Conservation (phyloP, 2,329 filamentous ascomycete species). For the Diaporthe velutina region DNA sequence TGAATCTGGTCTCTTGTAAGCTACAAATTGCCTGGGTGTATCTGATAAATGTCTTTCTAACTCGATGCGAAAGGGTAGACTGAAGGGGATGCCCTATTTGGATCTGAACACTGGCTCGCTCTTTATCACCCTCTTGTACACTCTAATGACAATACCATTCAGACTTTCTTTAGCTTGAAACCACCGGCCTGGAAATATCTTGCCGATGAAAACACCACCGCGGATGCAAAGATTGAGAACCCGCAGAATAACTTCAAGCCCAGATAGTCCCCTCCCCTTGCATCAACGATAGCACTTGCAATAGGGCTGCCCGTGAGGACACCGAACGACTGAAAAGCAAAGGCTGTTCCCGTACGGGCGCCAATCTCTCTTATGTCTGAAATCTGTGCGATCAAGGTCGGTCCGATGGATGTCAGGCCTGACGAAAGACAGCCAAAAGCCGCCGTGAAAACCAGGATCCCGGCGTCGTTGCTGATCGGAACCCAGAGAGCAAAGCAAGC, state of each 20-base stretch:
- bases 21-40: neutral
- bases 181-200: neutral
- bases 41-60: neutral
- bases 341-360: slow-evolving; percentile 74
- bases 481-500: slow-evolving; percentile 63
- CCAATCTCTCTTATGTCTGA: slow-evolving; percentile 79
- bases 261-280: neutral
- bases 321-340: slow-evolving; percentile 72
- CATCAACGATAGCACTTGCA: slow-evolving; percentile 69
- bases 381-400: slow-evolving; percentile 77
- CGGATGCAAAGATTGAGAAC: slow-evolving; percentile 6
- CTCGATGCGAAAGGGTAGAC: no score
- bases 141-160: neutral
- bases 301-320: slow-evolving; percentile 77
- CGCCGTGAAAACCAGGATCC: slow-evolving; percentile 74
- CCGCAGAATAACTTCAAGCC: slow-evolving; percentile 21
- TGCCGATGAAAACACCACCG: neutral
- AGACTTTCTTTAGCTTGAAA: neutral
- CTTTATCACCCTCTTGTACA: neutral
- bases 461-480: slow-evolving; percentile 62
- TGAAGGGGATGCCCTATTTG: neutral
- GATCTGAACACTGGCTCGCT: neutral
- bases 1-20: neutral
- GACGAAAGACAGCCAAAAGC: slow-evolving; percentile 79
- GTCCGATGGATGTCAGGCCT: slow-evolving; percentile 72